Evolutionary conservation across 208 protist species (phyloP).

Genomic region (Leishmania lainsoni): DNA sequence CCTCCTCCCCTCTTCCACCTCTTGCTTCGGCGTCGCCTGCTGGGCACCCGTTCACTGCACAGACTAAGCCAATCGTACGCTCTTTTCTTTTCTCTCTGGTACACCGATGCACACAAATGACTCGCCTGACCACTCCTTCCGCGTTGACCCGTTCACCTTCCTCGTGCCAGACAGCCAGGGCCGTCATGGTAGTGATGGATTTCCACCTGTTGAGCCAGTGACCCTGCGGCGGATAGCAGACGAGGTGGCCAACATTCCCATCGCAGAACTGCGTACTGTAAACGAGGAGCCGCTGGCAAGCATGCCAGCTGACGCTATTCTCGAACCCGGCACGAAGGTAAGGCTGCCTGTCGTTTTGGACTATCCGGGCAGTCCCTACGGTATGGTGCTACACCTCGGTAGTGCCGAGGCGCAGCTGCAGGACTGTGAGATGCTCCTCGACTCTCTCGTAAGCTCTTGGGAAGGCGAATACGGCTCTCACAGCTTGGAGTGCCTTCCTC

Average conservation of each 20-base stretch:
- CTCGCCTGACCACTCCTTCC: constrained; percentile 8
- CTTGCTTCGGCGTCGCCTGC: neutral
- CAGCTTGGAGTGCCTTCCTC: constrained; percentile 35
- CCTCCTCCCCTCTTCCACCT: neutral
- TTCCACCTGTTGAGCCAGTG: constrained; percentile 3
- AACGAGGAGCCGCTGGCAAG: constrained; percentile 47
- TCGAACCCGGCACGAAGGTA: constrained; percentile 54
- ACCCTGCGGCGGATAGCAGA: constrained; percentile 40
- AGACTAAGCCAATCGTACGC: neutral
- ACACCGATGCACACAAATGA: constrained; percentile 1
- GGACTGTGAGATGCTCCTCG: constrained; percentile 38
- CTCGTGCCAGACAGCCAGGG: constrained; percentile 5
- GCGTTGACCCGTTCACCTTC: constrained; percentile 31
- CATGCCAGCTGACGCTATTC: constrained; percentile 22
- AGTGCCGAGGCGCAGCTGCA: constrained; percentile 48
- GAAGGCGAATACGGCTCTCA: constrained; percentile 19
- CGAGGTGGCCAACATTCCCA: constrained; percentile 25
- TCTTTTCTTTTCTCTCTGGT: neutral
- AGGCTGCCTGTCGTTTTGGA: constrained; percentile 40
- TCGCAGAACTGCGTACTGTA: constrained; percentile 55
- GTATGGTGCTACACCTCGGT: constrained; percentile 49
- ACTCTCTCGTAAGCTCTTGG: constrained; percentile 27
- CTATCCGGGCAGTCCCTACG: constrained; percentile 28
- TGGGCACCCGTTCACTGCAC: neutral
- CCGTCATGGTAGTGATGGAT: neutral